Evolutionary conservation across 768 basidiomycete genomes (phyloP).

Genomic region (Agaricus blazei): DNA sequence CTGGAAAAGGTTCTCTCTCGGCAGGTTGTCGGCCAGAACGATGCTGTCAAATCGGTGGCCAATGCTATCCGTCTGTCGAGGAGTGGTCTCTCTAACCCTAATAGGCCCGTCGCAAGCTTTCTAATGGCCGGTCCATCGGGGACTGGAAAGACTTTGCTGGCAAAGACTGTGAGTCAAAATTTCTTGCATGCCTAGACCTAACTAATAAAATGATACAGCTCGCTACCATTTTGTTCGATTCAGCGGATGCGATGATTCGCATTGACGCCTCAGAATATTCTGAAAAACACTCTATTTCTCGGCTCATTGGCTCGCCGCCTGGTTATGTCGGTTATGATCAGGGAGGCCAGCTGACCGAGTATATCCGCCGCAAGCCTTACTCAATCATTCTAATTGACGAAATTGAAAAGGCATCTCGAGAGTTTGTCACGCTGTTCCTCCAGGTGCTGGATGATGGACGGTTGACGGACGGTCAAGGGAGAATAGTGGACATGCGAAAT

Average conservation of each 20-base stretch:
- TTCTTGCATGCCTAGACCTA: background rate
- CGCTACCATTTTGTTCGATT: slow-evolving; percentile 85
- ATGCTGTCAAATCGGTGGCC: slow-evolving; percentile 88
- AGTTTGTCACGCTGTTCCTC: slow-evolving; percentile 47
- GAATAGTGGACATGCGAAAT: slow-evolving; percentile 82
- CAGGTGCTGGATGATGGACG: slow-evolving; percentile 93
- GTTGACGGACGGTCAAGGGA: slow-evolving; percentile 90
- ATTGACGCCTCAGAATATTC: slow-evolving; percentile 94
- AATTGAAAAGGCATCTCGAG: slow-evolving; percentile 85
- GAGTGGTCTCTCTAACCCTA: slow-evolving; percentile 87
- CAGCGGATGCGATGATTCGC: slow-evolving; percentile 86
- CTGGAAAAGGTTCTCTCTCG: slow-evolving; percentile 81
- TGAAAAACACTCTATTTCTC: slow-evolving; percentile 55
- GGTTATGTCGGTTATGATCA: slow-evolving; percentile 91
- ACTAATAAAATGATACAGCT: slow-evolving; percentile 42
- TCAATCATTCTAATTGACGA: slow-evolving; percentile 82
- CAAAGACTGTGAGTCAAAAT: slow-evolving; percentile 69
- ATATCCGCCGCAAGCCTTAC: slow-evolving; percentile 88
- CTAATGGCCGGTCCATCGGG: slow-evolving; percentile 90
- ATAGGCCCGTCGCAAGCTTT: slow-evolving; percentile 89
- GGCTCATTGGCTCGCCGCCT: slow-evolving; percentile 59
- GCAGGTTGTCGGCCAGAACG: slow-evolving; percentile 84
- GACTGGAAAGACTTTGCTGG: slow-evolving; percentile 85
- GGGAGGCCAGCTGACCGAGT: slow-evolving; percentile 90
- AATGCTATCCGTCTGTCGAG: slow-evolving; percentile 92